A percentile compares a stretch with the other conserved stretches of the same genome.
Evolutionary conservation across 1,284 basidiomycete genomes (phyloP).

Genomic region (Tylopilus sp.): DNA sequence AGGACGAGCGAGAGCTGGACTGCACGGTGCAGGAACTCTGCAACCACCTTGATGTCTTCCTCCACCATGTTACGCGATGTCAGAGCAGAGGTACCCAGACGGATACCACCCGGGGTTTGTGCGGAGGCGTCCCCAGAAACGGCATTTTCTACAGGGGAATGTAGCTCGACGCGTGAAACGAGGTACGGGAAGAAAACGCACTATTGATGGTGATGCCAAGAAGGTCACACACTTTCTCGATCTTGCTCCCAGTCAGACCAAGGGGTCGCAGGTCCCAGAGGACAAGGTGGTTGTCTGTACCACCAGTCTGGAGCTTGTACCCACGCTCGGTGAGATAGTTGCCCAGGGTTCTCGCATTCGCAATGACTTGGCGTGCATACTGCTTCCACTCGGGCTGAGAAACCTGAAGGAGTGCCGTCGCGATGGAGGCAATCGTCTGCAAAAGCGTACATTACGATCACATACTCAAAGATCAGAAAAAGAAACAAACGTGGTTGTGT

Average conservation of each 20-base stretch:
- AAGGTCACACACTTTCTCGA: slow-evolving; percentile 98
- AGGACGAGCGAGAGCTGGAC: slow-evolving; percentile 84
- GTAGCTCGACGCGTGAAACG: neutral
- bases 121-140: slow-evolving; percentile 96
- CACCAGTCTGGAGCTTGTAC: slow-evolving; percentile 96
- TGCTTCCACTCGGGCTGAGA: slow-evolving; percentile 87
- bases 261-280: slow-evolving; percentile 98
- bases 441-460: neutral
- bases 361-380: slow-evolving; percentile 94
- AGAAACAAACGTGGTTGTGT: slow-evolving; percentile 89
- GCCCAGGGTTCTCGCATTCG: slow-evolving; percentile 81
- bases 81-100: slow-evolving; percentile 91
- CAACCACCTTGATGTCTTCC: slow-evolving; percentile 84
- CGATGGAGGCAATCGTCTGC: slow-evolving; percentile 93
- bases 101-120: slow-evolving; percentile 95
- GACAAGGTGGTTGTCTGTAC: slow-evolving; percentile 97
- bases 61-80: slow-evolving; percentile 95
- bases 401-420: slow-evolving; percentile 94
- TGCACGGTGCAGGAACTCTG: slow-evolving; percentile 88
- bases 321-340: slow-evolving; percentile 70
- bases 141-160: slow-evolving; percentile 73
- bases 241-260: slow-evolving; percentile 94
- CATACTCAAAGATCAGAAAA: neutral
- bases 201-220: slow-evolving; percentile 96
- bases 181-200: slow-evolving; percentile 39